Conservation (phyloP, 805 yeast genomes). For the Nakazawaea ishiwadae region DNA sequence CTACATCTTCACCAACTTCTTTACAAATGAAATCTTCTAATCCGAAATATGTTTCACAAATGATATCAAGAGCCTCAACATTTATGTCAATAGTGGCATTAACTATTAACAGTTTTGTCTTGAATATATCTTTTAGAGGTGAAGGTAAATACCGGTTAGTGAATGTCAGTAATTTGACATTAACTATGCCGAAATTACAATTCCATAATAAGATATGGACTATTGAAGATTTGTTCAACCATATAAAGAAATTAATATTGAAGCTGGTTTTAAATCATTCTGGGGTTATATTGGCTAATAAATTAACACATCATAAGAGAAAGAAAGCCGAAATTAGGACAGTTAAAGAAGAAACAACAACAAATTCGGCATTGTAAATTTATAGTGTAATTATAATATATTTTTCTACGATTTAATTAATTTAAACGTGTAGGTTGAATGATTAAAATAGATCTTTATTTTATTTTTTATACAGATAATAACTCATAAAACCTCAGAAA, state of each 20-base stretch:
- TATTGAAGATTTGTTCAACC: conserved; percentile 56
- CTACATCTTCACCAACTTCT: too few species aligned
- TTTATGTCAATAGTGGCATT: conserved; percentile 65
- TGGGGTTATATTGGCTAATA: conserved; percentile 77
- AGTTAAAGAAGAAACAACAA: conserved; percentile 14
- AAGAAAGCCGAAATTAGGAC: conserved; percentile 23
- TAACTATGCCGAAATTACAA: conserved; percentile 58
- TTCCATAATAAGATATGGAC: conserved; percentile 69
- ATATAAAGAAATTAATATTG: conserved; percentile 58
- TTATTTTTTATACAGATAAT: conserved; percentile 6
- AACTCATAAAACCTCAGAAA: conserved; percentile 9
- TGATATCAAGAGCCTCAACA: conserved; percentile 72
- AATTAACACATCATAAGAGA: conserved; percentile 44
- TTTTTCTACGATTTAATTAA: not conserved
- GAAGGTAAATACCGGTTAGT: conserved; percentile 63
- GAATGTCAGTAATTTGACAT: conserved; percentile 69
- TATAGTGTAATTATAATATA: not conserved
- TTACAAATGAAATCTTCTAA: conserved; percentile 12
- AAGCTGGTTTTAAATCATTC: conserved; percentile 58
- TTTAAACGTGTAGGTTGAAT: too few species aligned
- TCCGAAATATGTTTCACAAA: conserved; percentile 44
- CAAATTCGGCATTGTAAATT: not conserved
- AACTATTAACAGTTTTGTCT: conserved; percentile 40
- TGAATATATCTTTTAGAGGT: conserved; percentile 75
- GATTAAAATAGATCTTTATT: conserved; percentile 9